Base-by-base conservation (phyloP, 2,329 filamentous ascomycete genomes). In the Talaromyces sp. region DNA sequence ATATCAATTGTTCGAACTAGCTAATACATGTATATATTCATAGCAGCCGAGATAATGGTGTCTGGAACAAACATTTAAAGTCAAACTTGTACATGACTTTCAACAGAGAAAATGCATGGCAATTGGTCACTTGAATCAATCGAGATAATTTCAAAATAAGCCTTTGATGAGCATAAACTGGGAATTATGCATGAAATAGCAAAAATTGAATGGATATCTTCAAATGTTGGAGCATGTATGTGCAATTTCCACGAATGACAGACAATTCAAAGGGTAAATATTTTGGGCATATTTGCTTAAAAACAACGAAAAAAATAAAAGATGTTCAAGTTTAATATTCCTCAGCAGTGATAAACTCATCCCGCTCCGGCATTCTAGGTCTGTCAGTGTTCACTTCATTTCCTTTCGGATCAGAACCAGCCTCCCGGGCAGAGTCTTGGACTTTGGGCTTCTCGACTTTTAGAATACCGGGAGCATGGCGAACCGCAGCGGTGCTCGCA, bases 271-370 rank as follows among this genome's bases (percentile, higher is more conserved):
- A 39, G 8, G 15, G 36, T 2, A 39, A n/a, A 39, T 39, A 39
- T 39, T 39, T 39, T 17, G n/a, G 15, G 36, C 13, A 15, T 39
- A n/a, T 39, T 39, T 39, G 8, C 36, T 22, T 22, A 22, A 22
- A 22, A 22, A 22, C 5, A 13, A 10, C 13, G 33, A 1, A 6
- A 36, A 36, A 36, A 15, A 19, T 28, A 11, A 17, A 28, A 9
- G 17, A 32, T 49, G 39, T 3, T 42, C 25, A 33, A 39, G 39
- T 2, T 9, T 28, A 53, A 36, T 58, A 56, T 25, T 72, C 69
- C 1, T 70, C 57, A 1, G 70, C 71, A n/a, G 70, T 72, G 53
- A 65, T 70, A 53, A 70, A 73, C 7, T 65, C 65, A n/a, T 73
- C 71, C 1, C 68, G 65, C 13, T 69, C 68, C n/a, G 65, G 65